These are phyloP conservation scores for Colletotrichum sp. DNA, from an alignment of 2,329 filamentous ascomycete species.

Conservation along the genomic window DNA sequence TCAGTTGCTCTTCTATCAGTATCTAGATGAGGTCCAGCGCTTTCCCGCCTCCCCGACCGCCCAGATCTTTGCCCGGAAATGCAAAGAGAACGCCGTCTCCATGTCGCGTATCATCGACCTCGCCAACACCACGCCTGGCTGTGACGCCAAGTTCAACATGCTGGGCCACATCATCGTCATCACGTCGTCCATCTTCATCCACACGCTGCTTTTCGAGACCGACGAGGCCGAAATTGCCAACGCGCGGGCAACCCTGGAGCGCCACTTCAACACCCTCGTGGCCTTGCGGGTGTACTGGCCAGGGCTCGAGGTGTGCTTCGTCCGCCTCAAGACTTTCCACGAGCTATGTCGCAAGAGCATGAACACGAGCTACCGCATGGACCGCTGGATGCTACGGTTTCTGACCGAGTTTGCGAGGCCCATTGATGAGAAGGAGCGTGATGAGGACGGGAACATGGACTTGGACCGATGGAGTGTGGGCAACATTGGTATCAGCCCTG, in stretches of 20 bases:
- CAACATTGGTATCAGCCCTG: conserved; percentile 24
- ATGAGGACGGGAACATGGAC: conserved; percentile 18
- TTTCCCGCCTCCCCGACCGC: conserved; percentile 27
- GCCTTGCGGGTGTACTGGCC: conserved; percentile 46
- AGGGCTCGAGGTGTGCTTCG: conserved; percentile 40
- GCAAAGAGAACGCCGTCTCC: conserved; percentile 41
- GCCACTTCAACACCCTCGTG: conserved; percentile 50
- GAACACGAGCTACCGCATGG: conserved; percentile 42
- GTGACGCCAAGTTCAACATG: conserved; percentile 47
- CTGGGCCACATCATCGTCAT: conserved; percentile 52
- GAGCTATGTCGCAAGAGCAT: conserved; percentile 41
- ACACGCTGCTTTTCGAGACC: conserved; percentile 46
- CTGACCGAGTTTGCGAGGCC: conserved; percentile 34
- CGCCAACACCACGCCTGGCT: conserved; percentile 38
- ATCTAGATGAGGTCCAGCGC: conserved; percentile 33
- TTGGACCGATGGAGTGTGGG: conserved; percentile 22
- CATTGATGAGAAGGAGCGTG: conserved; percentile 32
- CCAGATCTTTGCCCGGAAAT: conserved; percentile 38
- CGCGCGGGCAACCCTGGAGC: conserved; percentile 41
- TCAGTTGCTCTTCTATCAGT: conserved; percentile 53
- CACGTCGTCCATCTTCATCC: conserved; percentile 50
- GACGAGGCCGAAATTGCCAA: conserved; percentile 37
- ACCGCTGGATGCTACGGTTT: conserved; percentile 47
- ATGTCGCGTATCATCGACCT: conserved; percentile 46
- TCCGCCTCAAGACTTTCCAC: conserved; percentile 45